Base-by-base conservation (phyloP, 768 basidiomycete species). In the Artomyces pyxidatus region DNA sequence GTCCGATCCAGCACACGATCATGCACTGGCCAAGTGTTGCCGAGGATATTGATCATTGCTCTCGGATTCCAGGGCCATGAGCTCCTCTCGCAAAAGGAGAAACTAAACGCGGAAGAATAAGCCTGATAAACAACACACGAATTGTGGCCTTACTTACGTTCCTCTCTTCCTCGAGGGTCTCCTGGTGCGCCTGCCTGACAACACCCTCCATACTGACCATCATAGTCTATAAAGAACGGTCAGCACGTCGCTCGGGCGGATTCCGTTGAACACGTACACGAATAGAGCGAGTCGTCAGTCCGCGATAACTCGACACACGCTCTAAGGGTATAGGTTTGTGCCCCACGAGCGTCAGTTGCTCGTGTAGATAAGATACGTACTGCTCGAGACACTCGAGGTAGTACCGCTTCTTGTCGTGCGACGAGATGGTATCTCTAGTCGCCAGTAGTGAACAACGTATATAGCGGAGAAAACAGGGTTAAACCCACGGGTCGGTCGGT, bases 311-410 rank as follows among this genome's bases (percentile, higher is more conserved):
- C 1, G 71, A 61, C 3, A 79, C 73, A 4, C 78, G 74, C 48
- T 79, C 72, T 22, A 85, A 63, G 0, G 66, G 56, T 1, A 70
- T 61, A 1, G 82, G 80, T 0, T 63, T 58, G 0, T 69, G 63
- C 14, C 77, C 76, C 10, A 80, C 60, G 40, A 76, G 72, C 0
- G 66, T 66, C 35, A 84, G 67, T 48, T 82, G 80, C 25, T 83
- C 71, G 53, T 84, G 82, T 9, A 86, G 68, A 56, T 78, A 85
- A 25, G 72, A 59, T 12, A 85, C 76, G 60, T 86, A 88, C 50
- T 82, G 75, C 55, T 88, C 85, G 6, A 88, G 64, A 54, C 81
- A 83, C 56, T 84, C 83, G 21, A 87, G 71, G 58, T 87, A 86
- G 57, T 81, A 74, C 2, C 85, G 68, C 57, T 86, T 86, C 58